Evolutionary conservation across 768 basidiomycete species (phyloP), one percentile per base, ranked within the genome.

Genomic region (Tricholoma furcatifolium): DNA sequence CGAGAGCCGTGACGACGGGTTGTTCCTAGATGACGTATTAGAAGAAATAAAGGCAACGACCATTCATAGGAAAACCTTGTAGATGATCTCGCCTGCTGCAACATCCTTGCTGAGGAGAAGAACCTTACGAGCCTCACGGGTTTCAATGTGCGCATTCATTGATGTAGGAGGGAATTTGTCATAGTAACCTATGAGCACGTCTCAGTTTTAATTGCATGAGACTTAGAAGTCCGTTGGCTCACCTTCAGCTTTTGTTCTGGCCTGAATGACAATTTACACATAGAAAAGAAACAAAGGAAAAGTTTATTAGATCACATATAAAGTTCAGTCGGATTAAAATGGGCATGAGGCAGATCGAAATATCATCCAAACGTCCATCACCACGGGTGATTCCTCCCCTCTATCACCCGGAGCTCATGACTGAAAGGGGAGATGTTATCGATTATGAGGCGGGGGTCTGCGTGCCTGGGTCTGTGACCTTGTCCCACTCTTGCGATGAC

Each of bases 401-500:
- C 30, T 31, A 54, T 50, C 49, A 60, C 48, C 56, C 52, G 46
- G 43, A 59, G 55, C 50, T 30, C 38, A 50, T 50, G 53, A 43
- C 34, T 35, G 50, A 43, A 46, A n/a, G 46, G 23, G 51, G 39
- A 51, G 32, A 30, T 51, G 45, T 17, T 49, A 57, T 54, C 31
- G 51, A 46, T 60, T 53, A 65, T 59, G 63, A 68, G 54, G 73
- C 74, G 58, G 80, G 76, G 46, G 78, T 75, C 57, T 77, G 78
- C 51, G 76, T 73, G 54, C 82, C 87, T 43, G 87, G 79, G 66
- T 92, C 88, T 60, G 90, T 89, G 74, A 93, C 70, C 60, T 78
- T 86, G 72, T 93, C 91, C 91, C 91, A 93, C 67, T 92, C 91
- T 71, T 91, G 89, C 46, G 91, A 93, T 38, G 91, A 91, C 30